Conservation (phyloP, 2,329 filamentous ascomycete genomes). For the Tolypocladium cylindrosporum region DNA sequence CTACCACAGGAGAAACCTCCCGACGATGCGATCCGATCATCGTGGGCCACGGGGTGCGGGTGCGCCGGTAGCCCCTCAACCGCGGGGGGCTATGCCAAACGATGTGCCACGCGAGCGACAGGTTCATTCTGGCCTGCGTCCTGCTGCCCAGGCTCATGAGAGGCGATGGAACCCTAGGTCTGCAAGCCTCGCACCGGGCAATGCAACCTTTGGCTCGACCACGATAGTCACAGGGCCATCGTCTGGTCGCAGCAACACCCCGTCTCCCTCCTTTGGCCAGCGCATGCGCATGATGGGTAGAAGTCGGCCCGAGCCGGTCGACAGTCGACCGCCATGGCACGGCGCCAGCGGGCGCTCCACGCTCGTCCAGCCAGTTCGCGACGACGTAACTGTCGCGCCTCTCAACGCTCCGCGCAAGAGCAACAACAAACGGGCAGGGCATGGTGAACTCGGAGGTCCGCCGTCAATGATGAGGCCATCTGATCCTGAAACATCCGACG, state of each 20-base stretch:
- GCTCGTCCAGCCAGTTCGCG: constrained; percentile 54
- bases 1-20: constrained; percentile 2
- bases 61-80: not conserved
- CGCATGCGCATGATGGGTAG: constrained; percentile 22
- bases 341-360: constrained; percentile 60
- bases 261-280: constrained; percentile 20
- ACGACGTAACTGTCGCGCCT: constrained; percentile 46
- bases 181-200: not conserved
- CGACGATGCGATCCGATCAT: not conserved
- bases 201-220: constrained; percentile 5
- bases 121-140: not conserved
- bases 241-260: constrained; percentile 12
- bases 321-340: constrained; percentile 54
- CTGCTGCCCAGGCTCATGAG: not conserved
- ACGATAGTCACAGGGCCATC: constrained; percentile 15
- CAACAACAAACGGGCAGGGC: constrained; percentile 31
- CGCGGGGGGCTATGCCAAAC: not conserved
- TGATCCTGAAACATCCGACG: constrained; percentile 23
- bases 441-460: constrained; percentile 12
- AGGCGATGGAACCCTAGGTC: not conserved
- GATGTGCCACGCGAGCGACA: not conserved
- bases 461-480: constrained; percentile 11
- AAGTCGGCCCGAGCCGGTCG: constrained; percentile 26
- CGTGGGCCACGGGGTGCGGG: not conserved
- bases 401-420: constrained; percentile 44